phyloP scores from a whole-genome alignment of 108 stramenopile species.

The Phaeodactylum tricornutum region DNA sequence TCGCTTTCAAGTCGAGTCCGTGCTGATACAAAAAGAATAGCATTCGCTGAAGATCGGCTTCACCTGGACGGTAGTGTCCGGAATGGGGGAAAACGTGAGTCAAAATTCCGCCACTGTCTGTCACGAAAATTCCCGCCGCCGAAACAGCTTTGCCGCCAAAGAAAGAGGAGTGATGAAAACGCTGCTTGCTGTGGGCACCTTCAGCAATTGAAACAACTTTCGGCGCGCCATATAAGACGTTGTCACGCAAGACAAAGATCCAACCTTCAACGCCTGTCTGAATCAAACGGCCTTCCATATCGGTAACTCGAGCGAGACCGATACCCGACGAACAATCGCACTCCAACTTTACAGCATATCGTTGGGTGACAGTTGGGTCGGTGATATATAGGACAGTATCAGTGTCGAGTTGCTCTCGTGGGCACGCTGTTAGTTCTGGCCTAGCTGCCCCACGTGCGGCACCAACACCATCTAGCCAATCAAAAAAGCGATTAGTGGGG shows the following conservation, averaged over 20 bases:
- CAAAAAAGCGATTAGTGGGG: constrained; percentile 65
- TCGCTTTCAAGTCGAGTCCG: constrained; percentile 56
- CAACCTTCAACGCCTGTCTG: constrained; percentile 70
- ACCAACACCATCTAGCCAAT: constrained; percentile 69
- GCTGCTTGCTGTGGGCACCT: constrained; percentile 24
- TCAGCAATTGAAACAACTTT: constrained; percentile 52
- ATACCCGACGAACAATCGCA: constrained; percentile 24
- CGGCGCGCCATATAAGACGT: constrained; percentile 63
- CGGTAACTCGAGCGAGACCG: constrained; percentile 32
- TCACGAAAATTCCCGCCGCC: constrained; percentile 62
- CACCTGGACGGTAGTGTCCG: constrained; percentile 60
- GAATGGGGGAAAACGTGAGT: constrained; percentile 52
- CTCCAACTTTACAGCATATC: constrained; percentile 32
- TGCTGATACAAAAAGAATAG: constrained; percentile 56
- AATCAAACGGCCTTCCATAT: constrained; percentile 28
- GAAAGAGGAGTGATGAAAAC: constrained; percentile 88
- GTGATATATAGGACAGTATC: constrained; percentile 70
- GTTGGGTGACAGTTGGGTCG: constrained; percentile 34
- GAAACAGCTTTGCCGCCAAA: constrained; percentile 70
- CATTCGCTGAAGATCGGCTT: constrained; percentile 63
- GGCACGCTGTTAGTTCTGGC: constrained; percentile 45
- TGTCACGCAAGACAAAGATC: constrained; percentile 84
- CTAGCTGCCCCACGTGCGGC: constrained; percentile 37
- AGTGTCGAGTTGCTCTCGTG: constrained; percentile 47
- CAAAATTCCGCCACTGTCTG: constrained; percentile 33